Evolutionary conservation across 441 rosid species (phyloP), one percentile per base, ranked within the genome.

Genomic region (Kokia cookei): DNA sequence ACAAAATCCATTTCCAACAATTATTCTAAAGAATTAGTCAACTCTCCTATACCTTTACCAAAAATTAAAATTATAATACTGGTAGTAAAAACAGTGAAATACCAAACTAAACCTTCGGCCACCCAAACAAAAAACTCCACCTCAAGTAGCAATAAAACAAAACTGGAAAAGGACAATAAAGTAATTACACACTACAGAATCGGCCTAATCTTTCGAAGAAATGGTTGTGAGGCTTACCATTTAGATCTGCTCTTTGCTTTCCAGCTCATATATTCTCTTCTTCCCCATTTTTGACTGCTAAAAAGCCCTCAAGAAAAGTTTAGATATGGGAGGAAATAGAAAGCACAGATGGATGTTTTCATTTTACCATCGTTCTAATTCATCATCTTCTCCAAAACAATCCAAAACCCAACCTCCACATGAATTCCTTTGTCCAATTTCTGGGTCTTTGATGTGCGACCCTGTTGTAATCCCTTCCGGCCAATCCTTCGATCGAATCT

Each of bases 291-390:
- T 1, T 48, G n/a, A 5, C n/a, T 3, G 10, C 26, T 17, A 11
- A 27, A 54, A 54, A 12, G 7, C 42, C 11, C 32, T n/a, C 14
- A 55, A 54, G 26, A 54, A 12, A 11, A 54, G 6, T 57, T 12
- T 14, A 32, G 35, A 63, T 17, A 94, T 94, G 97, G 93, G 93
- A 13, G 90, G 92, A 0, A 87, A 89, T 62, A 91, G 94, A 19
- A 87, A 76, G 75, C 93, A 84, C 82, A 80, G 84, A 48, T 94
- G 98, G 98, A 84, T 72, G 57, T 51, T 86, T 78, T 80, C 89
- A 7, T 85, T 92, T 42, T 15, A 77, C 68, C 85, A 78, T 76
- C 87, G 86, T 22, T 76, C 89, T 3, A 73, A 69, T 48, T 77
- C 86, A 19, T 80, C 86, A 2, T 68, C 54, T 50, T n/a, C 78